Conservation (phyloP, 371 early-diverging fungal genomes). For the Sporodiniella umbellata region DNA sequence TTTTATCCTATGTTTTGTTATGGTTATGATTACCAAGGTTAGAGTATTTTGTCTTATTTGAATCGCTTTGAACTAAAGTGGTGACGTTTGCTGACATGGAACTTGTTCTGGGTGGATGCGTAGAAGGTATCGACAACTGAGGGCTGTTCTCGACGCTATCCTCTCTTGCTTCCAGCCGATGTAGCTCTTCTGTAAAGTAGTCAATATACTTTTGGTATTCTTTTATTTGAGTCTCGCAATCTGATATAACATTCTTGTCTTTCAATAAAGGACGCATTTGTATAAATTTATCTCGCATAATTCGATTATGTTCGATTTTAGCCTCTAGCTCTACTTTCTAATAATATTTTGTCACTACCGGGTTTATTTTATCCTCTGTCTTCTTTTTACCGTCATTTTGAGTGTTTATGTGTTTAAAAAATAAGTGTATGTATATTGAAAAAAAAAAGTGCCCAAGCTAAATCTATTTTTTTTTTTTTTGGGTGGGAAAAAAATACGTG, state of each 20-base stretch:
- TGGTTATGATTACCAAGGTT: conserved; percentile 48
- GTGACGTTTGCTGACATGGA: conserved; percentile 15
- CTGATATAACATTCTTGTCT: conserved; percentile 68
- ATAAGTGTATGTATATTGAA: too few relatives aligned
- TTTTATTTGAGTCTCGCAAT: conserved; percentile 74
- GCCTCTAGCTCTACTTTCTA: conserved; percentile 51
- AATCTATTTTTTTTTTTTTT: too few relatives aligned
- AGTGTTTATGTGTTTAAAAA: too few relatives aligned
- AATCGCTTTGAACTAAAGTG: conserved; percentile 2
- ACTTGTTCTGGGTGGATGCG: conserved; percentile 20
- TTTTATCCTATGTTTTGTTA: too few relatives aligned
- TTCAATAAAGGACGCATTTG: conserved; percentile 63
- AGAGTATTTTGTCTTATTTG: conserved; percentile 40
- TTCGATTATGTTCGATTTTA: conserved; percentile 64
- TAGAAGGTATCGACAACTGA: neutral
- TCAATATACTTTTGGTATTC: conserved; percentile 82
- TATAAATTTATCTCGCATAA: conserved; percentile 66
- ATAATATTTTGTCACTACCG: neutral
- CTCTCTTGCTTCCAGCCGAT: conserved; percentile 51
- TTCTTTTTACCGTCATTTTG: conserved; percentile 17
- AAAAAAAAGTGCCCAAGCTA: too few relatives aligned
- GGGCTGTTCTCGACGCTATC: conserved; percentile 13
- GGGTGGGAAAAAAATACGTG: neutral
- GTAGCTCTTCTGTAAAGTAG: conserved; percentile 73
- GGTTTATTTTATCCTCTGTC: neutral